Percentiles rank a stretch among this genome's conserved stretches.
Conservation (phyloP, 495 filamentous ascomycete species). For the Penicillium subrubescens region DNA sequence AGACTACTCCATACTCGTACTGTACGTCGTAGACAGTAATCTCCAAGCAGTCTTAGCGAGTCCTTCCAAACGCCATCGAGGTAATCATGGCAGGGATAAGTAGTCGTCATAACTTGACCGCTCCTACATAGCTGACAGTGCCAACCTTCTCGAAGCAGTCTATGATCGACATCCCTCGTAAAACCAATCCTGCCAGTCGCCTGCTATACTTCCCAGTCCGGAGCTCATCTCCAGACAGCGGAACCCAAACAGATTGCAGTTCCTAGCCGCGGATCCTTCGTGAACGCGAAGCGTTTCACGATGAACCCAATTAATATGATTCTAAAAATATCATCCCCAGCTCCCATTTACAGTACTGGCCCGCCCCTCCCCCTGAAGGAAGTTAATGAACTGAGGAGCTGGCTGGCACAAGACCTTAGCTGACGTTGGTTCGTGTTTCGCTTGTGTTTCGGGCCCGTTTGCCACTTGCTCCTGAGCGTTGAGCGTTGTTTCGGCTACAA, state of each 20-base stretch:
- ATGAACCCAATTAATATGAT: slow-evolving; percentile 1
- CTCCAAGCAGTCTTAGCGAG: background rate
- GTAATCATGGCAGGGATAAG: background rate
- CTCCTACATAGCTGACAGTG: background rate
- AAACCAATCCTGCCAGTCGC: background rate
- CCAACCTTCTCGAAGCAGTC: slow-evolving; percentile 2
- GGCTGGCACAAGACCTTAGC: background rate
- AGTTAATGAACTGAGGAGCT: background rate
- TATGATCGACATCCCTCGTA: background rate
- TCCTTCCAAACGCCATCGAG: background rate
- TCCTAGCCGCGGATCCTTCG: slow-evolving; percentile 11
- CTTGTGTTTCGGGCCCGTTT: slow-evolving; percentile 15
- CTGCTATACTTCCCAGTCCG: background rate
- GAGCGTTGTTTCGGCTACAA: background rate
- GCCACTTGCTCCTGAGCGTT: slow-evolving; percentile 8
- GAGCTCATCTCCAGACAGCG: background rate
- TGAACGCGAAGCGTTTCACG: slow-evolving; percentile 14
- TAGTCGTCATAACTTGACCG: background rate
- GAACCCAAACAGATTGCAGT: slow-evolving; percentile 12
- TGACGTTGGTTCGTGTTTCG: slow-evolving; percentile 18
- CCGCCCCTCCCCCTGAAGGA: background rate
- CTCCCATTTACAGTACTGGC: background rate
- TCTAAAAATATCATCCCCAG: slow-evolving; percentile 11
- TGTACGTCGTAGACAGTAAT: background rate
- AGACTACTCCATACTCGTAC: background rate